Percentiles rank a stretch among this genome's conserved stretches.
These are phyloP conservation scores for Apiospora pterosperma DNA, from an alignment of 2,329 filamentous ascomycete genomes.

Conservation along the genomic window DNA sequence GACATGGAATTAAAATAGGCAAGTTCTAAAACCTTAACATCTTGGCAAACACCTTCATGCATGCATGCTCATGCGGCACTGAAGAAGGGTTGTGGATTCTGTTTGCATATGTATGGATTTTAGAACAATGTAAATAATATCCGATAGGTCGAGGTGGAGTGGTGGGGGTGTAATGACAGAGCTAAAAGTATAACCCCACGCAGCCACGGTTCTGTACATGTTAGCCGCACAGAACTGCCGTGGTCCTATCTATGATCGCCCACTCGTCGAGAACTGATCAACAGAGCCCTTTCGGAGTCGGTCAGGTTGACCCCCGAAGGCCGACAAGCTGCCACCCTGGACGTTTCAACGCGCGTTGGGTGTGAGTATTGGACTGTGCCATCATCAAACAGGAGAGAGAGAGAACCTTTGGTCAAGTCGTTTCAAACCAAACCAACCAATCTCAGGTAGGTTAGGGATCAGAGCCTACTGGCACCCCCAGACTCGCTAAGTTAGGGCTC, in stretches of 20 bases:
- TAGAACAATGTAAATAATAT: too few species aligned
- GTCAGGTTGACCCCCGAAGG: background rate
- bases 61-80: background rate
- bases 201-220: too few species aligned
- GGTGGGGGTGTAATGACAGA: background rate
- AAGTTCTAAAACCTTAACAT: too few species aligned
- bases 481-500: conserved; percentile 1
- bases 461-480: background rate
- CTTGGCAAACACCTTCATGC: background rate
- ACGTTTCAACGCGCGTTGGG: background rate
- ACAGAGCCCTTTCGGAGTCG: background rate
- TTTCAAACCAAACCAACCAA: background rate
- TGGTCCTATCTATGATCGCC: background rate
- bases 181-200: too few species aligned
- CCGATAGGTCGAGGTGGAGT: too few species aligned
- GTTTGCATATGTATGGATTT: background rate
- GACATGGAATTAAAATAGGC: too few species aligned
- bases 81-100: background rate
- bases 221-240: background rate
- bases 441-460: too few species aligned
- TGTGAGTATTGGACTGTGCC: background rate
- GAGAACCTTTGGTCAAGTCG: background rate
- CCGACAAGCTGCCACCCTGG: background rate
- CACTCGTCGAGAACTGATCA: too few species aligned
- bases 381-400: background rate